Evolutionary conservation across 345 rosid species (phyloP).

Genomic region (Pseudoturritis turrita): DNA sequence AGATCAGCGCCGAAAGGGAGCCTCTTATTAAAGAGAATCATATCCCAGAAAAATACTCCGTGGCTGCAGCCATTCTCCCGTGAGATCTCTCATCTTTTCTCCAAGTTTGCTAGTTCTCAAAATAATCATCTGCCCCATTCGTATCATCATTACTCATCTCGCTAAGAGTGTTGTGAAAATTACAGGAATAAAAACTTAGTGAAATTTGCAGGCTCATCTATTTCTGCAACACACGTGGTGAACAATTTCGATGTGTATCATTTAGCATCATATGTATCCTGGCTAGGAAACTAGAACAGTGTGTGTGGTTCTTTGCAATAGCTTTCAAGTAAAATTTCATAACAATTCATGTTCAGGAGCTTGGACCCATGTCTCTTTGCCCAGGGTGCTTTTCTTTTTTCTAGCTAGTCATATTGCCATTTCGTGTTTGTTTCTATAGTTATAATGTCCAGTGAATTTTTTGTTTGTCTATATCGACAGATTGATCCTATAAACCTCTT

Average conservation of each 20-base stretch:
- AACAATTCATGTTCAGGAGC: background rate
- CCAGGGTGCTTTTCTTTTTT: background rate
- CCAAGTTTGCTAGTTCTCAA: background rate
- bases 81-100: constrained; percentile 36
- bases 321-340: background rate
- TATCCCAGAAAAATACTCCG: constrained; percentile 51
- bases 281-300: background rate
- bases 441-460: background rate
- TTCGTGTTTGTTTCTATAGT: background rate
- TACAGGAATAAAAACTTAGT: background rate
- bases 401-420: background rate
- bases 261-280: background rate
- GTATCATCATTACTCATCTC: background rate
- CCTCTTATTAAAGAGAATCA: constrained; percentile 56
- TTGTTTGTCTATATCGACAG: background rate
- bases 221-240: background rate
- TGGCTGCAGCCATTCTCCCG: constrained; percentile 63
- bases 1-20: constrained; percentile 53
- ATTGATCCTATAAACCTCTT: background rate
- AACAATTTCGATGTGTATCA: background rate
- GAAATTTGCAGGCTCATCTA: background rate
- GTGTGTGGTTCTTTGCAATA: background rate
- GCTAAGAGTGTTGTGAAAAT: background rate
- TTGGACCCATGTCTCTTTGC: background rate
- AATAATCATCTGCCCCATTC: background rate